Evolutionary conservation across 192 early-diverging fungal genomes (phyloP), one percentile per base, ranked within the genome.

Genomic region (Rhizophagus sp.): DNA sequence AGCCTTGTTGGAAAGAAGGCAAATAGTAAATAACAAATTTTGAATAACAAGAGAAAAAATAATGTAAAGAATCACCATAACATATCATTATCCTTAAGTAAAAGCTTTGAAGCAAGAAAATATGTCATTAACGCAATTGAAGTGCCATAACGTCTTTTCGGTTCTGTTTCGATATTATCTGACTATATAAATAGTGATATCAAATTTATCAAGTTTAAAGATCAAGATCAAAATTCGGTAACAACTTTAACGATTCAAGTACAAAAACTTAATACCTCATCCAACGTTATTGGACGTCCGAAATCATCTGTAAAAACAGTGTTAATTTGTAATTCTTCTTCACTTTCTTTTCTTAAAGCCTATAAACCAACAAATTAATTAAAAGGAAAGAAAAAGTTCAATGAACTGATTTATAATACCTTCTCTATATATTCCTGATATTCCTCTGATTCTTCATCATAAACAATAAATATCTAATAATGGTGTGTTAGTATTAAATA

Each of bases 391-490:
- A 66, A 66, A 13, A 13, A 15, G 39, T 36, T 33, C 5, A 17
- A 10, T 19, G 12, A 36, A 44, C 17, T 9, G 39, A 22, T 12
- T 39, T 4, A 36, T 41, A 39, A 12, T 69, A 69, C 67, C 33
- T 39, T 69, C 1, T 9, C 13, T 30, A 65, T 65, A 27, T 24
- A 24, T 65, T 24, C 64, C 13, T 9, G n/a, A 65, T 27, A 27
- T 65, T 65, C 64, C 27, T 15, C 2, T 12, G 64, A 65, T 8
- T 65, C 64, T 11, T 27, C 24, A 25, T 65, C 64, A 27, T 27
- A 65, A 6, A 65, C 64, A 65, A 65, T 65, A 65, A 27, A 65
- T 65, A 65, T 69, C 67, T 69, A 69, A 9, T 19, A 44, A 69
- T 19, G n/a, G 3, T 30, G 30, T 33, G 22, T 13, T 12, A 33